Evolutionary conservation across 352 stramenopile genomes (phyloP).

Genomic region (Globisporangium echinulatum): DNA sequence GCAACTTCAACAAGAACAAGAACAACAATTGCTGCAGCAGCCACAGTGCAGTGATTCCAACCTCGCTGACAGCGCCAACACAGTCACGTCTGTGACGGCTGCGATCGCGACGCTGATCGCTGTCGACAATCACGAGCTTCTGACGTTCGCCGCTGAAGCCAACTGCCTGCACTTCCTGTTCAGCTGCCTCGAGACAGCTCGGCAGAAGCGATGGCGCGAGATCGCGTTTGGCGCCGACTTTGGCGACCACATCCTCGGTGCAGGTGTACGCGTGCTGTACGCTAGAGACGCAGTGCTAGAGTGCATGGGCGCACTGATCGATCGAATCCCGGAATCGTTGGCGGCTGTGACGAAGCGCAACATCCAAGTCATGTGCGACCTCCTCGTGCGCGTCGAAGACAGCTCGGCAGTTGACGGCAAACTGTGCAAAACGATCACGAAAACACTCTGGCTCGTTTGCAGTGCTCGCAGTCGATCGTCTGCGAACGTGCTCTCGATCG

Average conservation of each 20-base stretch:
- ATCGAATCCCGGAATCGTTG: slow-evolving; percentile 3
- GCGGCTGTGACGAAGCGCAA: slow-evolving; percentile 9
- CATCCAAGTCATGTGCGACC: slow-evolving; percentile 6
- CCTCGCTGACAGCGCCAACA: too few species aligned
- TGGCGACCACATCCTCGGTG: background rate
- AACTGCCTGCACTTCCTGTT: slow-evolving; percentile 9
- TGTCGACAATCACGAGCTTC: background rate
- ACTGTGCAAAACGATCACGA: background rate
- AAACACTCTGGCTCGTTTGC: slow-evolving; percentile 4
- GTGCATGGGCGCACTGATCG: slow-evolving; percentile 6
- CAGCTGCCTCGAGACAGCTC: slow-evolving; percentile 5
- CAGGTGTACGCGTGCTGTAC: background rate
- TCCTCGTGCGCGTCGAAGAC: background rate
- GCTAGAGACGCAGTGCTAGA: background rate
- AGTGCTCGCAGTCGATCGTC: background rate
- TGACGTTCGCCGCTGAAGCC: slow-evolving; percentile 1
- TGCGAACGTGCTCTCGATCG: background rate
- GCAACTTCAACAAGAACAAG: background rate
- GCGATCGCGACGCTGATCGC: background rate
- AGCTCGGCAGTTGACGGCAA: background rate
- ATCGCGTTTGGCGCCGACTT: slow-evolving; percentile 11
- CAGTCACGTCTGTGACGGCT: background rate
- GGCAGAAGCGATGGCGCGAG: slow-evolving; percentile 3
- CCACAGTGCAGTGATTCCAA: background rate
- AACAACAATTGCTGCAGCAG: background rate